These are phyloP conservation scores for Spathaspora passalidarum DNA, from an alignment of 805 yeast genomes.

Conservation along the genomic window DNA sequence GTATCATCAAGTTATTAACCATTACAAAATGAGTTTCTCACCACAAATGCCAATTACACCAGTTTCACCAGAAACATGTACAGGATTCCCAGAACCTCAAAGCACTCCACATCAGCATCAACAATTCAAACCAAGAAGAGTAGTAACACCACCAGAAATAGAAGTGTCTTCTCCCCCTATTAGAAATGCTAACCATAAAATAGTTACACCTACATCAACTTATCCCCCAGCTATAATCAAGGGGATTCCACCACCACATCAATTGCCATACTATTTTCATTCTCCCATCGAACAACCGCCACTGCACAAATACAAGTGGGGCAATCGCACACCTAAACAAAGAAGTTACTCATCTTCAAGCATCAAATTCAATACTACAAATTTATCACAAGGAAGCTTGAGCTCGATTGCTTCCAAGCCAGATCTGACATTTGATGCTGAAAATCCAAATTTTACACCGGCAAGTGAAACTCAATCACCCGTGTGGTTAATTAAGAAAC, in stretches of 20 bases:
- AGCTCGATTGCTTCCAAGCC: constrained; percentile 15
- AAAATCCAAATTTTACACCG: constrained; percentile 24
- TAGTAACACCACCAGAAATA: not conserved
- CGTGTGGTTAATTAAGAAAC: not conserved
- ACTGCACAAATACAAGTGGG: not conserved
- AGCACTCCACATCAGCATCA: not conserved
- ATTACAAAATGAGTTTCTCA: constrained; percentile 7
- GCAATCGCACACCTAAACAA: not conserved
- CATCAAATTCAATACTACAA: not conserved
- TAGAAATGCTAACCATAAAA: not conserved
- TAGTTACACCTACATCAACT: constrained; percentile 3
- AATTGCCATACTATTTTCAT: constrained; percentile 3
- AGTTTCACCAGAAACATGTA: not conserved
- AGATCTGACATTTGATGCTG: not conserved
- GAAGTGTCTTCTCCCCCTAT: not conserved
- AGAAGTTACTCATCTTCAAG: not conserved
- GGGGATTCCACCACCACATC: constrained; percentile 1
- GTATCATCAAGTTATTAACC: constrained; percentile 16
- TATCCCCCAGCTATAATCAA: not conserved
- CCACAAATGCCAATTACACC: constrained; percentile 6
- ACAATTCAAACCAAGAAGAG: not conserved
- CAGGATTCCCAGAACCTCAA: not conserved
- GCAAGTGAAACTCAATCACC: constrained; percentile 25
- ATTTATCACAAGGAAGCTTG: constrained; percentile 20
- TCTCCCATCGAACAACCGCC: constrained; percentile 1